A percentile compares a stretch with the other conserved stretches of the same genome.
These are phyloP conservation scores for Chamaecrista fasciculata DNA, from an alignment of 306 rosid genomes.

Conservation along the genomic window DNA sequence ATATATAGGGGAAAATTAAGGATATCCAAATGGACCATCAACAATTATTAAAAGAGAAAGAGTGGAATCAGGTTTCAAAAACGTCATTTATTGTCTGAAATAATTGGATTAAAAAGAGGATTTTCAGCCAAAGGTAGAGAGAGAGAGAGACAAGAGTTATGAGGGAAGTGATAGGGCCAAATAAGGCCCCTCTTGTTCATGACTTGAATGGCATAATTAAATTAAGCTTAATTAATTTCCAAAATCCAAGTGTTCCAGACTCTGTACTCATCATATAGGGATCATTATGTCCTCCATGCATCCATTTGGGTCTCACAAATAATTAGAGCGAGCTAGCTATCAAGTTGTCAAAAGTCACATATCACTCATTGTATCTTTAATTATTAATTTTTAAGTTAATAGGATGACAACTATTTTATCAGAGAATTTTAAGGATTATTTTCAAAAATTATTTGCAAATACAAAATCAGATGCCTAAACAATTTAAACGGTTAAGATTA, in stretches of 20 bases:
- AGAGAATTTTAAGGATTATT: no score
- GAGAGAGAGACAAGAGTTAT: no score
- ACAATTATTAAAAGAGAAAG: neutral
- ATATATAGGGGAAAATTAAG: neutral
- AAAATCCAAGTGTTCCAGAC: neutral
- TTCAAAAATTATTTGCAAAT: no score
- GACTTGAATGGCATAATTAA: neutral
- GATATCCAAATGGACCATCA: slow-evolving; percentile 8
- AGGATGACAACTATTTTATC: no score
- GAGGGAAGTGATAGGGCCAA: neutral
- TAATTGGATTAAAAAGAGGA: slow-evolving; percentile 14
- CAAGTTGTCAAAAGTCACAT: neutral
- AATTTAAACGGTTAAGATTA: no score
- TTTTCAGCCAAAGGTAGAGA: neutral
- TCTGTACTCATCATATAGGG: neutral
- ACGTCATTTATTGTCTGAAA: slow-evolving; percentile 23
- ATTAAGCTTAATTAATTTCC: no score
- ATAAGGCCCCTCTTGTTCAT: slow-evolving; percentile 8
- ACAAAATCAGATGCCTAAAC: no score
- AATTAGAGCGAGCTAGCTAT: no score
- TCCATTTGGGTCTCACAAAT: neutral
- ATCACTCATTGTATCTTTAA: no score
- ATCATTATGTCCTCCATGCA: neutral
- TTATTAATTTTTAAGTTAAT: no score
- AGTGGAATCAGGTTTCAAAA: slow-evolving; percentile 4